phyloP scores from a whole-genome alignment of 2,329 filamentous ascomycete genomes.

The Diaporthe velutina region DNA sequence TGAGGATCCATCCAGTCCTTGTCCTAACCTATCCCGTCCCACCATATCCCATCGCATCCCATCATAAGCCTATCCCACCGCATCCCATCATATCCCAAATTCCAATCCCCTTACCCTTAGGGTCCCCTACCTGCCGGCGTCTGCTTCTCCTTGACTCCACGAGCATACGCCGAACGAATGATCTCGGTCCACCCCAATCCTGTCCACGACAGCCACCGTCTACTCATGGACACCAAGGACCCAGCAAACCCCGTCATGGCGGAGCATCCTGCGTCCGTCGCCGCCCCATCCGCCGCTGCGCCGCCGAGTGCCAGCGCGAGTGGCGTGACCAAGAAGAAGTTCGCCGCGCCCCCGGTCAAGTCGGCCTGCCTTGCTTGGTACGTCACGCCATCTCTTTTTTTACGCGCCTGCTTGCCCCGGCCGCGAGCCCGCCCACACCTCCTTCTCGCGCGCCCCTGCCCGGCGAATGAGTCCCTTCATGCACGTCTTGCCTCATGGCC shows the following conservation, averaged over 20 bases:
- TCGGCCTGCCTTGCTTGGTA: conserved; percentile 65
- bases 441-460: not conserved
- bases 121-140: not conserved
- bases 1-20: not conserved
- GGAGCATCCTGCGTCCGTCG: conserved; percentile 36
- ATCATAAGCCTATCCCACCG: not conserved
- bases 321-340: conserved; percentile 52
- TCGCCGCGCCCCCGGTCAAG: conserved; percentile 62
- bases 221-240: conserved; percentile 9
- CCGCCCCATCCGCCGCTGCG: conserved; percentile 13
- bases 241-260: conserved; percentile 37
- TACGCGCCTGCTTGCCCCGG: not conserved
- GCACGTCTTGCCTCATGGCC: not conserved
- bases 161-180: conserved; percentile 29
- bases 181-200: conserved; percentile 6
- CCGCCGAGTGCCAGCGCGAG: conserved; percentile 2
- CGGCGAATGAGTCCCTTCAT: conserved; percentile 33
- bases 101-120: not conserved
- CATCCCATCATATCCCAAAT: not conserved
- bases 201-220: conserved; percentile 13
- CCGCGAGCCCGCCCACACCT: not conserved
- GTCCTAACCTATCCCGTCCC: conserved; percentile 6
- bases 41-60: not conserved
- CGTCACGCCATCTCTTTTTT: conserved; percentile 40
- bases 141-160: conserved; percentile 26